phyloP scores from a whole-genome alignment of 2,329 filamentous ascomycete species.

The Cercospora brassicicola region DNA sequence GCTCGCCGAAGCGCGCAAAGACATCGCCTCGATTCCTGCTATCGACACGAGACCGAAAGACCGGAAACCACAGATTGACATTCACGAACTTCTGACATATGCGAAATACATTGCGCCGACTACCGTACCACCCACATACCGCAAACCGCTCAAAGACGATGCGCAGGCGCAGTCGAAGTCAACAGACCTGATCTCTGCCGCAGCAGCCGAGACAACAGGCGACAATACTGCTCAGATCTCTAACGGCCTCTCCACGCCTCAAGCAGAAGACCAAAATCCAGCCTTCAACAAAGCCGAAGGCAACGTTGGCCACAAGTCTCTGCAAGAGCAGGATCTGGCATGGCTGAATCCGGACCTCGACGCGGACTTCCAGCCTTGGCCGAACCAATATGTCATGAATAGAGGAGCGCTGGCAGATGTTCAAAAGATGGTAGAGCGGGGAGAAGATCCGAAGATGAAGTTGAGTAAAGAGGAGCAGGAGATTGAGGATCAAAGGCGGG shows the following conservation, averaged over 20 bases:
- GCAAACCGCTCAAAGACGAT: constrained; percentile 28
- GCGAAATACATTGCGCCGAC: constrained; percentile 78
- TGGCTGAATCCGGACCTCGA: constrained; percentile 47
- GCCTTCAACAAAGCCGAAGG: constrained; percentile 18
- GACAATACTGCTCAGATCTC: constrained; percentile 25
- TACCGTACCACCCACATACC: constrained; percentile 66
- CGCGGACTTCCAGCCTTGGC: constrained; percentile 71
- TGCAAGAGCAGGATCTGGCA: constrained; percentile 41
- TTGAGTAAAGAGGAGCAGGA: constrained; percentile 48
- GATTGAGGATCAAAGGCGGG: constrained; percentile 38
- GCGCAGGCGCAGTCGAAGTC: constrained; percentile 11
- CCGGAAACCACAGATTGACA: constrained; percentile 57
- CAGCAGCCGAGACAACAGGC: constrained; percentile 8
- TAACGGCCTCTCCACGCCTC: constrained; percentile 37
- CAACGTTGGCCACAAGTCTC: constrained; percentile 26
- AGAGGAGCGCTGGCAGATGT: constrained; percentile 63
- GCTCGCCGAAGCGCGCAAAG: constrained; percentile 71
- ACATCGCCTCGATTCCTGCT: constrained; percentile 64
- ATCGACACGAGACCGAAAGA: constrained; percentile 41
- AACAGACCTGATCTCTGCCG: neutral
- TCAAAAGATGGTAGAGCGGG: constrained; percentile 62
- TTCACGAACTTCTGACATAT: constrained; percentile 73
- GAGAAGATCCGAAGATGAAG: constrained; percentile 57
- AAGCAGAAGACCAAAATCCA: constrained; percentile 20
- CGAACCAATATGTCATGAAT: constrained; percentile 67